Evolutionary conservation across 176 grass and related monocot species (phyloP), one percentile per base, ranked within the genome.

Genomic region (Oryza coarctata): DNA sequence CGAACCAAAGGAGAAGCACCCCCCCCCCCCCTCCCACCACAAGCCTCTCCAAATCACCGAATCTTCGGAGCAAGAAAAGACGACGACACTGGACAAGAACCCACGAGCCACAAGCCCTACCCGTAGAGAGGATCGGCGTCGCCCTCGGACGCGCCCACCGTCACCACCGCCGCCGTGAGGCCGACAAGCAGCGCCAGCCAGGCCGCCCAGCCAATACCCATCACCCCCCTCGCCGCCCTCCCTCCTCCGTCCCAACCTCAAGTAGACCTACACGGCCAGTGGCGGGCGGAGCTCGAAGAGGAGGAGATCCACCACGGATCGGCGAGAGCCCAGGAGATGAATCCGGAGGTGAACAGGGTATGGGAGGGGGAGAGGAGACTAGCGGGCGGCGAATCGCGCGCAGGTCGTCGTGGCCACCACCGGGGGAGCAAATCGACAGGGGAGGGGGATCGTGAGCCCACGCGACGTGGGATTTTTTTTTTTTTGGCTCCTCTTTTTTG

Each of bases 111-210:
- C 61, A 50, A 67, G 27, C 45, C 75, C 61, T 75, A 89, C 87
- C 63, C 79, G 75, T 89, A 89, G 77, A 75, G 75, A 55, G 87
- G 81, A 89, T 89, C 81, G 44, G 75, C 87, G 65, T 89, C 81
- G 63, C 87, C 87, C 17, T 89, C 75, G 60, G 66, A 74, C 52
- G 57, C 68, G 32, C 55, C 41, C 6, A 15, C 68, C 38, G 34
- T 60, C 55, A 11, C 68, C 40, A 20, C 67, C 32, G 79, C 61
- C 25, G 80, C 70, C 11, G 29, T 71, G 10, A 82, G 66, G 29
- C 22, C 71, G 30, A 28, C 58, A 15, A 60, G 31, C 44, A 88
- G 49, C 4, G 43, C 63, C 57, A 88, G 63, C 80, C 79, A 34
- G 29, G 47, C n/a, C 47, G 15, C 43, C 64, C 74, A 44, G 20